phyloP scores from a whole-genome alignment of 164 flowering plant genomes.

The Dillenia suffruticosa region DNA sequence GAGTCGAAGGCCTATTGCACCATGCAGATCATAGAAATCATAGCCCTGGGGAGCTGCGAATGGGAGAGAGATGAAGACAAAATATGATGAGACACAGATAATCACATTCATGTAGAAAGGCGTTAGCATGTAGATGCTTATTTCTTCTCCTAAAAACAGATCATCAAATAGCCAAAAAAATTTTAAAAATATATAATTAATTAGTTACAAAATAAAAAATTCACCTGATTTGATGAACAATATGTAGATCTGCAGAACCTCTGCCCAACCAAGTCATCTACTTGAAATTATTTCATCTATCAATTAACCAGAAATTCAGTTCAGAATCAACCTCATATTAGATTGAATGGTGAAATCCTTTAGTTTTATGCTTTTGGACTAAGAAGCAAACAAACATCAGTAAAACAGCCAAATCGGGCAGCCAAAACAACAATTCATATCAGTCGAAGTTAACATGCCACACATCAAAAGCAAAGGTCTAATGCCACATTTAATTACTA shows the following conservation, averaged over 20 bases:
- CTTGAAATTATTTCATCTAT: constrained; percentile 61
- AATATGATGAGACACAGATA: constrained; percentile 12
- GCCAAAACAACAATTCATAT: neutral
- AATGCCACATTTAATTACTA: no score
- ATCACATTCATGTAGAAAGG: constrained; percentile 7
- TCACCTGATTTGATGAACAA: constrained; percentile 61
- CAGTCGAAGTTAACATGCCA: neutral
- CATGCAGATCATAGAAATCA: constrained; percentile 21
- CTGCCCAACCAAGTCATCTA: constrained; percentile 82
- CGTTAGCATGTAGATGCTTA: constrained; percentile 13
- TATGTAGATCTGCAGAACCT: constrained; percentile 39
- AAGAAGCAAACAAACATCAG: neutral
- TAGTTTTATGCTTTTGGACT: constrained; percentile 5
- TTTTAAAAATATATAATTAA: neutral
- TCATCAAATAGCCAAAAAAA: constrained; percentile 8
- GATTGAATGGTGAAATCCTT: constrained; percentile 24
- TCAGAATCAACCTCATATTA: constrained; percentile 37
- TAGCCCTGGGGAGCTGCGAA: constrained; percentile 42
- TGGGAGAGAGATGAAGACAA: constrained; percentile 25
- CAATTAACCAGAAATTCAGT: constrained; percentile 65
- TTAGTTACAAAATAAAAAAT: constrained; percentile 7
- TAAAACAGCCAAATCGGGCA: constrained; percentile 1
- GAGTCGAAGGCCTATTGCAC: constrained; percentile 27
- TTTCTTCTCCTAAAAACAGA: constrained; percentile 15
- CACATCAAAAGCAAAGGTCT: neutral